Percentiles rank a stretch among this genome's conserved stretches.
These are phyloP conservation scores for Melampsora americana DNA, from an alignment of 1,284 basidiomycete species.

Conservation along the genomic window DNA sequence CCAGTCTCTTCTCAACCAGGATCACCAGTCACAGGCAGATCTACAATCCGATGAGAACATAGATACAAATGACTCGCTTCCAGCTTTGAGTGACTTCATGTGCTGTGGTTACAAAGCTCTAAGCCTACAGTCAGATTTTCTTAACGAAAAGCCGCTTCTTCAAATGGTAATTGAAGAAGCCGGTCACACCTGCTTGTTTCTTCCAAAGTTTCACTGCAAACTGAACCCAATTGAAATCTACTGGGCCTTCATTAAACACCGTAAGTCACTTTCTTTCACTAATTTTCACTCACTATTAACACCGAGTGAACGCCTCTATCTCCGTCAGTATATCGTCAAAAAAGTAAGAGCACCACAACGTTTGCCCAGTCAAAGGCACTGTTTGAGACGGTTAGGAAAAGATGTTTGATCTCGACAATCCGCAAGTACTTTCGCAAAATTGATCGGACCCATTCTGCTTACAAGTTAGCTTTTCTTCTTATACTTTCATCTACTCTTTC, in stretches of 20 bases:
- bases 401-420: no score
- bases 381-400: no score
- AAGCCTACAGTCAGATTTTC: conserved; percentile 1
- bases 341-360: no score
- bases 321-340: no score
- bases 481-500: no score
- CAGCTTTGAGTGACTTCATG: no score
- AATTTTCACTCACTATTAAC: no score
- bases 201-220: conserved; percentile 11
- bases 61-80: neutral
- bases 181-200: neutral
- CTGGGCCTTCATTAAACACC: conserved; percentile 4
- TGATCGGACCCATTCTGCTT: no score
- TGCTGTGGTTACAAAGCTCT: conserved; percentile 3
- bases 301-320: no score
- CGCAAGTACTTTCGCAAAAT: no score
- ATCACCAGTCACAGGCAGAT: neutral
- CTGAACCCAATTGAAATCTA: conserved; percentile 16
- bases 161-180: conserved; percentile 17
- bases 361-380: no score
- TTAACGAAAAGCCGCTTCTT: neutral
- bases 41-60: neutral
- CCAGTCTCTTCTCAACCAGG: neutral
- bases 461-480: no score
- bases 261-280: neutral